Percentiles rank a stretch among this genome's conserved stretches.
Conservation (phyloP, 805 yeast species). For the Cyberlindnera mrakii region DNA sequence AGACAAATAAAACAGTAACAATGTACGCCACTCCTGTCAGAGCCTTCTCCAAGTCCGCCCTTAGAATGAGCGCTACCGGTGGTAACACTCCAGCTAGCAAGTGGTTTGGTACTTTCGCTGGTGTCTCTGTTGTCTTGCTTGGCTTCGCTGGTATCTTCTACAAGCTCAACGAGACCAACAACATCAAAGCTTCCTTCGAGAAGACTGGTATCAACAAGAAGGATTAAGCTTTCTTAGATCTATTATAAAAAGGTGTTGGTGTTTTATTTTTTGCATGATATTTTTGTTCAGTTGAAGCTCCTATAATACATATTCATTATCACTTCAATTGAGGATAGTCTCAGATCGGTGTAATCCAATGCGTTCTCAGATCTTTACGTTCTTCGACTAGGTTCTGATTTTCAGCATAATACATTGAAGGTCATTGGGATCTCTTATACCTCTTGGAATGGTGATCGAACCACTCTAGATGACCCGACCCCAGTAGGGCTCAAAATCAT, state of each 20-base stretch:
- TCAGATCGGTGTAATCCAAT: too few species aligned
- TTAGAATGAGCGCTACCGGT: conserved; percentile 18
- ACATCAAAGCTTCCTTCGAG: conserved; percentile 16
- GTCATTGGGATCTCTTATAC: too few species aligned
- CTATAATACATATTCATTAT: too few species aligned
- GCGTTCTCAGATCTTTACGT: too few species aligned
- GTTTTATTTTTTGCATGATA: background rate
- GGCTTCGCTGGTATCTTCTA: conserved; percentile 21
- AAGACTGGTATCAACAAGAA: conserved; percentile 17
- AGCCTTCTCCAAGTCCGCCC: conserved; percentile 22
- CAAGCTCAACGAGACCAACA: conserved; percentile 20
- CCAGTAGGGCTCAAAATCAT: too few species aligned
- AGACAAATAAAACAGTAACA: conserved; percentile 1
- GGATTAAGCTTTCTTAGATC: conserved; percentile 1
- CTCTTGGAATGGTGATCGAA: too few species aligned
- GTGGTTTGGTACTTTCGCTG: conserved; percentile 23
- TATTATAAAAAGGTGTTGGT: background rate
- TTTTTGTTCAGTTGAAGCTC: too few species aligned
- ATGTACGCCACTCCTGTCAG: conserved; percentile 24
- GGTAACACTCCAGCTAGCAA: conserved; percentile 6
- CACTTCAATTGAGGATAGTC: too few species aligned
- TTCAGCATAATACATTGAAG: too few species aligned
- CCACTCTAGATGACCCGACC: too few species aligned
- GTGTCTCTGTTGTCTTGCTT: conserved; percentile 17
- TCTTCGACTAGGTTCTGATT: too few species aligned